Percentiles rank a stretch among this genome's conserved stretches.
These are phyloP conservation scores for Quercus bicolor DNA, from an alignment of 306 rosid species.

Conservation along the genomic window DNA sequence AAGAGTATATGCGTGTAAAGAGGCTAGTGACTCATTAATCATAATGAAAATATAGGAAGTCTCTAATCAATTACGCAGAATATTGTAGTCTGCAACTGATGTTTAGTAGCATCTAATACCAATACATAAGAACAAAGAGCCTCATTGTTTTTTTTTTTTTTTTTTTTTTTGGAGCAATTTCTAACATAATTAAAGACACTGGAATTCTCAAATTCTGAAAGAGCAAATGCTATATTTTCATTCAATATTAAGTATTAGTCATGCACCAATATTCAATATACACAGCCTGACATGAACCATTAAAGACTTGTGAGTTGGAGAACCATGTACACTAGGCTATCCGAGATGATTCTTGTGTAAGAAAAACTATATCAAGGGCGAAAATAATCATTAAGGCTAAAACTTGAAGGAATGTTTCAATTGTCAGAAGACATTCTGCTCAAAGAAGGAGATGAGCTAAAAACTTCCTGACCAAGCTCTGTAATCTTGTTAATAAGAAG, in stretches of 20 bases:
- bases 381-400: not conserved
- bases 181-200: too few species aligned
- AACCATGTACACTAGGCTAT: conserved; percentile 30
- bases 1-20: too few species aligned
- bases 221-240: not conserved
- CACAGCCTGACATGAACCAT: conserved; percentile 15
- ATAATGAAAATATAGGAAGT: not conserved
- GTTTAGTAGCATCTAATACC: not conserved
- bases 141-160: too few species aligned
- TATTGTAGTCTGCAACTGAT: not conserved
- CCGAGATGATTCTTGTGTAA: not conserved
- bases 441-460: conserved; percentile 50
- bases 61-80: not conserved
- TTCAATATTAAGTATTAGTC: conserved; percentile 5
- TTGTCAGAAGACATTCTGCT: conserved; percentile 41
- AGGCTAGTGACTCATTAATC: too few species aligned
- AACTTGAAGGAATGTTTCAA: conserved; percentile 12
- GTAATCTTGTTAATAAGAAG: conserved; percentile 79
- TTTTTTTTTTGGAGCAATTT: too few species aligned
- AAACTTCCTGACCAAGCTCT: conserved; percentile 78
- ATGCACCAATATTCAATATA: conserved; percentile 33
- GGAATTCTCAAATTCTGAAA: too few species aligned
- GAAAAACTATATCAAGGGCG: conserved; percentile 1
- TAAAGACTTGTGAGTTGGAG: conserved; percentile 1
- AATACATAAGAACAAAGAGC: not conserved